Conservation (phyloP, 495 filamentous ascomycete species). For the Annulohypoxylon moriforme region DNA sequence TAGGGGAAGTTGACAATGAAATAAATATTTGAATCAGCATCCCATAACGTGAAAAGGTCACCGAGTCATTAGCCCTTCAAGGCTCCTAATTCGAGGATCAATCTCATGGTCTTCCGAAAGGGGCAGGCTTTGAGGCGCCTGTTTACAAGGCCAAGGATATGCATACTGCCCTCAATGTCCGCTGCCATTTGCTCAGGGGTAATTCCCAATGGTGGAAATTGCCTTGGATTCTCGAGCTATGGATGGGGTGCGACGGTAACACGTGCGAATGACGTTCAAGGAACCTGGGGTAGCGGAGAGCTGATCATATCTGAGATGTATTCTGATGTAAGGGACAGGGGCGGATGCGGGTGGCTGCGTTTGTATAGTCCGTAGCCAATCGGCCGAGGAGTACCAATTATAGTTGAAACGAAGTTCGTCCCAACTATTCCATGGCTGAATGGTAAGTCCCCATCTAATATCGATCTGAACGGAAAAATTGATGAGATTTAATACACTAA, state of each 20-base stretch:
- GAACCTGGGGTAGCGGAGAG: slow-evolving; percentile 15
- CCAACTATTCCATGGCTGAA: not conserved
- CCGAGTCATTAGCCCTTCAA: not conserved
- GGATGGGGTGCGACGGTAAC: slow-evolving; percentile 26
- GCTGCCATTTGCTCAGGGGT: slow-evolving; percentile 2
- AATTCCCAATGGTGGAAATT: not conserved
- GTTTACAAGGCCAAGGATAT: not conserved
- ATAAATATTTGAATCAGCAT: slow-evolving; percentile 4
- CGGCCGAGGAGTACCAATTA: not conserved
- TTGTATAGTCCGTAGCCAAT: slow-evolving; percentile 23
- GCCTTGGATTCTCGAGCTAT: slow-evolving; percentile 4
- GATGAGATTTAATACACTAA: not conserved
- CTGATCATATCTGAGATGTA: not conserved
- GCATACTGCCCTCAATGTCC: not conserved
- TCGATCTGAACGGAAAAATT: not conserved
- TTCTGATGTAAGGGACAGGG: slow-evolving; percentile 29
- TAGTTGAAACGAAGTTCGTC: slow-evolving; percentile 36
- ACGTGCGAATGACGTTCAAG: slow-evolving; percentile 22
- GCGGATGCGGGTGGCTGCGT: slow-evolving; percentile 23
- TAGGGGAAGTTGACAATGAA: not conserved
- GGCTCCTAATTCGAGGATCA: slow-evolving; percentile 21
- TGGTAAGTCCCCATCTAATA: not conserved
- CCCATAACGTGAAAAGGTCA: slow-evolving; percentile 12
- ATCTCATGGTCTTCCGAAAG: not conserved
- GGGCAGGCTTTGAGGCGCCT: not conserved